Evolutionary conservation across 1,284 basidiomycete species (phyloP), one percentile per base, ranked within the genome.

Genomic region (Trichosporon asahii): DNA sequence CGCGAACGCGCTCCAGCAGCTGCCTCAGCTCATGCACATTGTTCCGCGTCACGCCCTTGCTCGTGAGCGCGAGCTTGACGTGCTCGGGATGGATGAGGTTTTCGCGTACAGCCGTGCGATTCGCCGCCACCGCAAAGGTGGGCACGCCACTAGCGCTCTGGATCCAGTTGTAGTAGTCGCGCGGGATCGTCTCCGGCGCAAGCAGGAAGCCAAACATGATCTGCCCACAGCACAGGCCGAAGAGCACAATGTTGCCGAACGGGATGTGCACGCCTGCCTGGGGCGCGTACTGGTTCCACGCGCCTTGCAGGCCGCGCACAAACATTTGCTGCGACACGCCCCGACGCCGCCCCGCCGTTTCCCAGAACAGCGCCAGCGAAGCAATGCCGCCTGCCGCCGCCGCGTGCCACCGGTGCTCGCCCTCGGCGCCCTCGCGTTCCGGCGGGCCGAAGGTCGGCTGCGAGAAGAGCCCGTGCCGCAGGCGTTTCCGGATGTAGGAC

Each of bases 161-260:
- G 33, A 90, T 88, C 93, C 94, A 95, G 61, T 82, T 83, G 27
- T 85, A 86, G 77, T 96, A 96, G 21, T 91, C 91, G 49, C 85
- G 84, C 6, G 92, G 90, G 31, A 96, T 88, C 0, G 93, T 92
- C 71, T 95, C 93, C 8, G 93, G 94, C 29, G 90, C 86, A 35
- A 93, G 81, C 33, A 96, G 85, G 84, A 91, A 94, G 0, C 88
- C 90, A 79, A 93, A 95, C 84, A 95, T 87, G 79, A 97, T 96
- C 82, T 97, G 94, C 9, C 90, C 91, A 77, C 91, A 96, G 21
- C 91, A 91, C 1, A 95, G 77, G 11, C 90, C 87, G 78, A 98
- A 98, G 9, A 95, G 87, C 21, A 97, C 81, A 0, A 94, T 87
- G 69, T 91, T 91, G 8, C 95, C 95, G 79, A 94, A 86, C 0